These are phyloP conservation scores for Lachnellula subtilissima DNA, from an alignment of 2,329 filamentous ascomycete genomes.

Conservation along the genomic window DNA sequence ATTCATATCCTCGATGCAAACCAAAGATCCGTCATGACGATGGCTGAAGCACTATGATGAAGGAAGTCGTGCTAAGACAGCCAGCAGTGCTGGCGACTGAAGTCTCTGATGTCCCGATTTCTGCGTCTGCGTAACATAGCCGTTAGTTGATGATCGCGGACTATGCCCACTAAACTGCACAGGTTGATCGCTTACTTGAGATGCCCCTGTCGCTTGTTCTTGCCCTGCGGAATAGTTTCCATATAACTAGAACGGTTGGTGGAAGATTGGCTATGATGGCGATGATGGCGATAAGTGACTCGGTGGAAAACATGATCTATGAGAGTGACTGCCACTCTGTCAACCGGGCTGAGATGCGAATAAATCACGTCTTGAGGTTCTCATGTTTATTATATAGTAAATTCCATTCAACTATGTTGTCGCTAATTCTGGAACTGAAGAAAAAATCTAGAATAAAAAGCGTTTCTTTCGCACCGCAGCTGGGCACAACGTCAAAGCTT, in stretches of 20 bases:
- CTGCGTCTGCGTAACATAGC: background rate
- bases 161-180: background rate
- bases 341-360: background rate
- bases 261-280: constrained; percentile 5
- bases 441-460: background rate
- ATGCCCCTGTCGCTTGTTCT: background rate
- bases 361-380: background rate
- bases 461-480: background rate
- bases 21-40: no score
- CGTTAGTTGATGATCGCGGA: background rate
- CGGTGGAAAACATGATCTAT: constrained; percentile 1
- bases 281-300: constrained; percentile 4
- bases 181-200: background rate
- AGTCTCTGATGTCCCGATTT: background rate
- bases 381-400: background rate
- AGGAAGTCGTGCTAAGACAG: background rate
- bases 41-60: background rate
- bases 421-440: background rate
- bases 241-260: constrained; percentile 1
- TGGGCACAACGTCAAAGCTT: background rate
- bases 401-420: background rate
- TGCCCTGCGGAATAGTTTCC: constrained; percentile 2
- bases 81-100: background rate
- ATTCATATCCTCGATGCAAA: no score
- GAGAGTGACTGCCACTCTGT: background rate